A percentile compares a stretch with the other conserved stretches of the same genome.
phyloP scores from a whole-genome alignment of 2,329 filamentous ascomycete species.

The Fusarium sp. region DNA sequence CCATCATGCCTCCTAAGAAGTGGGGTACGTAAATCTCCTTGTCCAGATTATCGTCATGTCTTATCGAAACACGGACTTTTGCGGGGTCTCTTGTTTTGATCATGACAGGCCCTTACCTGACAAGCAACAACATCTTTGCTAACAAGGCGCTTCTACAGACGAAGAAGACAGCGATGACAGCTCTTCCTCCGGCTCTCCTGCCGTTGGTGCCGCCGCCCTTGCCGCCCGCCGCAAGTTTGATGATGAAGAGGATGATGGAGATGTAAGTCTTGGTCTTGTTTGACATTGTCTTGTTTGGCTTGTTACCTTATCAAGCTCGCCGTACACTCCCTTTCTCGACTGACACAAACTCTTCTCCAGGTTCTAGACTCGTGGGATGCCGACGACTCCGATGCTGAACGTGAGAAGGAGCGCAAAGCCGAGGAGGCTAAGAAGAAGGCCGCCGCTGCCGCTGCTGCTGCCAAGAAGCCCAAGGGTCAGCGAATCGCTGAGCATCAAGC shows the following conservation, averaged over 20 bases:
- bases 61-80: conserved; percentile 26
- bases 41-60: conserved; percentile 12
- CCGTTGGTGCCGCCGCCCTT: conserved; percentile 52
- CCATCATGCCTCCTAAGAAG: conserved; percentile 59
- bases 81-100: conserved; percentile 20
- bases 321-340: neutral
- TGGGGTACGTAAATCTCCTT: conserved; percentile 54
- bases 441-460: conserved; percentile 86
- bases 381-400: conserved; percentile 94
- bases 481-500: conserved; percentile 84
- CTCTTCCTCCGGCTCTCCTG: conserved; percentile 53
- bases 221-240: conserved; percentile 75
- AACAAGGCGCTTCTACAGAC: conserved; percentile 46
- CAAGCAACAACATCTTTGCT: conserved; percentile 6
- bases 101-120: neutral
- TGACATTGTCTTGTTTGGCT: neutral
- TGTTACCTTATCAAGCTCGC: neutral
- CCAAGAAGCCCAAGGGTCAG: conserved; percentile 89
- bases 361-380: conserved; percentile 98
- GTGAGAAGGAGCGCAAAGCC: conserved; percentile 91
- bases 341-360: conserved; percentile 56
- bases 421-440: conserved; percentile 89
- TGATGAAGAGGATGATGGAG: conserved; percentile 87
- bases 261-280: conserved; percentile 67
- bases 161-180: conserved; percentile 56